phyloP scores from a whole-genome alignment of 495 filamentous ascomycete genomes.

The Neurospora sp. region DNA sequence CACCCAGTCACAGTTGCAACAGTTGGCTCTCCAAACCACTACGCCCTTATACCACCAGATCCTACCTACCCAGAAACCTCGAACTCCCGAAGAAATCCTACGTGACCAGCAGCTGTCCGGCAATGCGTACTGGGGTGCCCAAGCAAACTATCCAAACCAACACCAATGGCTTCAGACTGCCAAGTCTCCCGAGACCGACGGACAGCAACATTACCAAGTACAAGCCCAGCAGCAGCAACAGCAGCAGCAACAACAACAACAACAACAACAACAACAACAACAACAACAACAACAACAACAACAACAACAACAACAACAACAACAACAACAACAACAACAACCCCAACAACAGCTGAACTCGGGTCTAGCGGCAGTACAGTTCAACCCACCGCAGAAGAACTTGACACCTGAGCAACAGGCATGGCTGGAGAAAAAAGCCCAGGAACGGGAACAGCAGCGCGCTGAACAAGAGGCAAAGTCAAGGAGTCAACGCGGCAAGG shows the following conservation, averaged over 20 bases:
- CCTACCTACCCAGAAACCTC: conserved; percentile 1
- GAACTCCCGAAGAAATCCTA: conserved; percentile 1
- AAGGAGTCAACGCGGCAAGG: neutral
- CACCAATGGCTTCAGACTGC: neutral
- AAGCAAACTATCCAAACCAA: neutral
- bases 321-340: neutral
- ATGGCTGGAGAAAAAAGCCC: neutral
- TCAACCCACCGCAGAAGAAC: neutral
- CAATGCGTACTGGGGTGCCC: neutral
- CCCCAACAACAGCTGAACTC: neutral
- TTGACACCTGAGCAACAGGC: neutral
- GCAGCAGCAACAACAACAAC: conserved; percentile 1
- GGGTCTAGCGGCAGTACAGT: neutral
- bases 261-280: conserved; percentile 1
- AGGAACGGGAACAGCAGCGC: neutral
- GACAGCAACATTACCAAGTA: neutral
- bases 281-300: neutral
- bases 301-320: neutral
- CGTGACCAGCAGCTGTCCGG: neutral
- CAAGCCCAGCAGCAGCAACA: neutral
- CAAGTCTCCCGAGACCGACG: neutral
- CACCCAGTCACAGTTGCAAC: neutral
- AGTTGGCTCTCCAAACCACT: neutral
- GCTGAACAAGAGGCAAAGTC: neutral
- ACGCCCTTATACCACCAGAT: neutral